Base-by-base conservation (phyloP, 768 basidiomycete species). In the Kwoniella europaea region DNA sequence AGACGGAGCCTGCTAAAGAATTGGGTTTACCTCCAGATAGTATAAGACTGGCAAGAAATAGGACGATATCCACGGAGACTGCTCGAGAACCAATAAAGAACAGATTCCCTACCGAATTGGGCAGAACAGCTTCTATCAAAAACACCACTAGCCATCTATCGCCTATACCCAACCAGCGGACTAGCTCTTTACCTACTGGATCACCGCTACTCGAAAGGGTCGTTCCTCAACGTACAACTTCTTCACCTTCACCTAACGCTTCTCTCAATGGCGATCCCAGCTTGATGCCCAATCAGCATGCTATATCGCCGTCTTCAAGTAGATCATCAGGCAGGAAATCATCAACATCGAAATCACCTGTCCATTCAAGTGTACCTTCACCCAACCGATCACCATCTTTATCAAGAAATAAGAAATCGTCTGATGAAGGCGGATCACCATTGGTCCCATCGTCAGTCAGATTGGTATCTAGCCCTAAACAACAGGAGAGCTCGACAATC, bases 1-100 rank as follows among this genome's bases (percentile, higher is more conserved):
- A 77, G 46, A 64, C 71, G 18, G 68, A 77, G 13, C 75, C 79
- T 5, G 79, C 81, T 0, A 67, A 61, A 54, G 82, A 81, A 57
- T 58, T 83, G 18, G 82, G 82, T 4, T 65, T 83, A 10, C 75
- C 82, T 1, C 77, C 79, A 13, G 75, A 76, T 53, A 75, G 72
- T 55, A 10, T 75, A n/a, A 63, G 50, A 9, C 22, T 16, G 20
- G 29, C 52, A 27, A 68, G 42, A 22, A 24, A 63, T 10, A 22
- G 68, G 53, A 50, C 55, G 10, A 16, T 24, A 43, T 62, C 68
- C 7, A 59, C 46, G 16, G 69, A 71, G 22, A 70, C 61, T 24
- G 69, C 61, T 27, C 24, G 63, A n/a, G 68, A 64, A 57, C 27
- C 56, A 43, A 41, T 22, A 4, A 44, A 59, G 10, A 62, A 58